Conservation (phyloP, 2,329 filamentous ascomycete species). For the Ophiostoma populinum region DNA sequence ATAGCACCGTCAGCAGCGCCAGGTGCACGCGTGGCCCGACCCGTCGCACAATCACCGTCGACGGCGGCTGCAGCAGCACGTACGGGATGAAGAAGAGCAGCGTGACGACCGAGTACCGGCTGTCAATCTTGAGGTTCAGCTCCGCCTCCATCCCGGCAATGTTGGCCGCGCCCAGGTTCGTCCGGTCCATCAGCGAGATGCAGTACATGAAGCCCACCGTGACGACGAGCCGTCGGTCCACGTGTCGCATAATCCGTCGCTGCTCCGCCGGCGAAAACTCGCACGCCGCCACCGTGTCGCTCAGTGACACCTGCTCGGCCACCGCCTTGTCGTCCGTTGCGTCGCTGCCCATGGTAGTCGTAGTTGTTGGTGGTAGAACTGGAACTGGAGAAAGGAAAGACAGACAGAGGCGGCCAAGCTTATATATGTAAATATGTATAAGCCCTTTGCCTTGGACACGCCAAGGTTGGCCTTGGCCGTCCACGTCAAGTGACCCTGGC, state of each 20-base stretch:
- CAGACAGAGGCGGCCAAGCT: no score
- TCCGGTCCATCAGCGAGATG: slow-evolving; percentile 61
- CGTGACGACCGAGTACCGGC: slow-evolving; percentile 45
- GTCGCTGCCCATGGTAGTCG: no score
- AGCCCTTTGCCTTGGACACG: no score
- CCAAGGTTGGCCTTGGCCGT: no score
- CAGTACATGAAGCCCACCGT: slow-evolving; percentile 54
- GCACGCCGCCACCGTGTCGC: no score
- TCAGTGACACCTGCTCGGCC: no score
- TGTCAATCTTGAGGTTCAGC: slow-evolving; percentile 24
- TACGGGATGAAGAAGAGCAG: slow-evolving; percentile 62
- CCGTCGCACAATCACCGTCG: slow-evolving; percentile 50
- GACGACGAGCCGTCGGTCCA: slow-evolving; percentile 49
- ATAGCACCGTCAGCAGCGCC: slow-evolving; percentile 33
- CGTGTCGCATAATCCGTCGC: slow-evolving; percentile 46
- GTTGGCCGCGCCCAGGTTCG: slow-evolving; percentile 54
- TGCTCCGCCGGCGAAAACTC: slow-evolving; percentile 44
- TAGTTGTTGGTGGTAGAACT: no score
- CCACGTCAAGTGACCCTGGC: no score
- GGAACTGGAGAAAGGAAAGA: no score
- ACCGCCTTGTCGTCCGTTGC: slow-evolving; percentile 7
- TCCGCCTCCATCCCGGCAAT: slow-evolving; percentile 47
- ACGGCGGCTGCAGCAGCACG: slow-evolving; percentile 52
- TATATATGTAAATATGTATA: no score
- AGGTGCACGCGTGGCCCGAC: slow-evolving; percentile 45